Evolutionary conservation across 371 early-diverging fungal genomes (phyloP), one percentile per base, ranked within the genome.

Genomic region (Homolaphlyctis polyrhiza): DNA sequence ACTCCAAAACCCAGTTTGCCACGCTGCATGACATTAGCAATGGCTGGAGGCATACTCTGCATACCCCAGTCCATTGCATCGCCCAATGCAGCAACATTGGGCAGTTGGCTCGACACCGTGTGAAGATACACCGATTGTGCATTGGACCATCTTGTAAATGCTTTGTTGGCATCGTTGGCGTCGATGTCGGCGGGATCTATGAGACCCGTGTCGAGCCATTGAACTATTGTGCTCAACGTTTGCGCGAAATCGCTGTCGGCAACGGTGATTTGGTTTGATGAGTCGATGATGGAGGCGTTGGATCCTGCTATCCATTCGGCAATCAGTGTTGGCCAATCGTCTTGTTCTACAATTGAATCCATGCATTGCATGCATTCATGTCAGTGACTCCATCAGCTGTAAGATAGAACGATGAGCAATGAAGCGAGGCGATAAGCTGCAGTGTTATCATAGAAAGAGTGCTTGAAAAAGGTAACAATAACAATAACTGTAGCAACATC

Each of bases 191-290:
- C 32, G 14, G 27, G 6, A 21, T 51, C 52, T 14, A 51, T 51
- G 32, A 51, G 11, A 14, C 52, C 52, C 11, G n/a, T 6, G 32
- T 51, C 27, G 52, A 51, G 28, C 52, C 52, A 51, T 51, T 11
- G 11, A 27, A 32, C 25, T 8, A 51, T 11, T 14, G 11, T 25
- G 6, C 14, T 11, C 14, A 51, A 27, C 25, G 32, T 14, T 6
- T 14, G 52, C 28, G 52, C 52, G 27, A 51, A 51, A 21, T 51
- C 52, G 8, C 11, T 11, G 32, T 51, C 52, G 52, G 52, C 52
- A 27, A 51, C 32, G 11, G 52, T 51, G 32, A 51, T 32, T 11
- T 21, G 25, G 25, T 27, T 27, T 8, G 11, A 14, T 51, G 52
- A 8, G 32, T 25, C 32, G 52, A 51, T 51, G 52, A 51, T 51